phyloP scores from a whole-genome alignment of 768 basidiomycete species.

The Russula foetens region DNA sequence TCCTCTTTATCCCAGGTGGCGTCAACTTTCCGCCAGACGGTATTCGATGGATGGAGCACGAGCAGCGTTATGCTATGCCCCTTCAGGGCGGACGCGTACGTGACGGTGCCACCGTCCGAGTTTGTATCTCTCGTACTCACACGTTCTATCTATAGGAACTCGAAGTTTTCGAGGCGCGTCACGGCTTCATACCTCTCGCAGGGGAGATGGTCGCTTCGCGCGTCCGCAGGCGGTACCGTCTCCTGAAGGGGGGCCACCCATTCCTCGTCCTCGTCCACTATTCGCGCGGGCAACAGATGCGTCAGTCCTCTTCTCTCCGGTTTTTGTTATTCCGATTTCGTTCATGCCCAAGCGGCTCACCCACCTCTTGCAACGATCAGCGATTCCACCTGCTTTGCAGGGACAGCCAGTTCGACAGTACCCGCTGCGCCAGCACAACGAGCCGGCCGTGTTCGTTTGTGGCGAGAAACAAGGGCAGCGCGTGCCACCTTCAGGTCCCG shows the following conservation, averaged over 20 bases:
- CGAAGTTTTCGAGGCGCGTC: slow-evolving; percentile 66
- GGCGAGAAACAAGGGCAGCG: slow-evolving; percentile 73
- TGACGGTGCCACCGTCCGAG: slow-evolving; percentile 8
- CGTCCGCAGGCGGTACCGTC: slow-evolving; percentile 60
- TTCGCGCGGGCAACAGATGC: slow-evolving; percentile 49
- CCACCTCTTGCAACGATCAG: slow-evolving; percentile 30
- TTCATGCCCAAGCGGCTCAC: neutral
- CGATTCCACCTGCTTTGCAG: slow-evolving; percentile 47
- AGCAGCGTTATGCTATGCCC: slow-evolving; percentile 50
- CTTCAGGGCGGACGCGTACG: slow-evolving; percentile 47
- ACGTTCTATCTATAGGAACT: slow-evolving; percentile 46
- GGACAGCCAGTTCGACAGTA: slow-evolving; percentile 61
- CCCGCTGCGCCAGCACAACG: slow-evolving; percentile 58
- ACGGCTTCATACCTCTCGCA: slow-evolving; percentile 64
- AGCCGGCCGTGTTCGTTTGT: slow-evolving; percentile 59
- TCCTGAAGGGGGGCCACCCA: slow-evolving; percentile 64
- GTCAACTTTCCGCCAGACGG: slow-evolving; percentile 66
- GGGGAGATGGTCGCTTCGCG: slow-evolving; percentile 59
- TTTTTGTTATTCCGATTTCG: neutral
- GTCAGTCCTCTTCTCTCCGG: slow-evolving; percentile 36
- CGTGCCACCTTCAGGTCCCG: slow-evolving; percentile 24
- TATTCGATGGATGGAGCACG: slow-evolving; percentile 66
- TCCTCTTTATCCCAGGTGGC: slow-evolving; percentile 58
- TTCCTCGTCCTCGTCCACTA: slow-evolving; percentile 75
- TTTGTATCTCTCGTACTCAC: neutral